A percentile compares a stretch with the other conserved stretches of the same genome.
Evolutionary conservation across 2,329 filamentous ascomycete genomes (phyloP).

Genomic region (Dactylellina drechsleri): DNA sequence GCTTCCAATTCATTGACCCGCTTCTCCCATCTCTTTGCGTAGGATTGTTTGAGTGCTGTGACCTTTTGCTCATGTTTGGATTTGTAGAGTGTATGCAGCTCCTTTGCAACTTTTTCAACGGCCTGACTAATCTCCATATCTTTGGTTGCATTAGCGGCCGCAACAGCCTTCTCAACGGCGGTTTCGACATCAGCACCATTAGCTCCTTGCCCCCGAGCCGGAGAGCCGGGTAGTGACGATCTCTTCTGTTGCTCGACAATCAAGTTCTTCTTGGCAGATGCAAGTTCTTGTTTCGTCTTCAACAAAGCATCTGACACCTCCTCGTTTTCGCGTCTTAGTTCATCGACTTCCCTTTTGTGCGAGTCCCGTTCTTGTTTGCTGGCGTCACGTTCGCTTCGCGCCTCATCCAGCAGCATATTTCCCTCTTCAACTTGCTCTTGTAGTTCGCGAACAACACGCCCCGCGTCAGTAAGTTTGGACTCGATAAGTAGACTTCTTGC

Average conservation of each 20-base stretch:
- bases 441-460: constrained; percentile 67
- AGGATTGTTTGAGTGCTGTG: constrained; percentile 82
- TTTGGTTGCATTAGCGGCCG: constrained; percentile 60
- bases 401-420: constrained; percentile 33
- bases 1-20: constrained; percentile 80
- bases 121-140: constrained; percentile 80
- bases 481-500: constrained; percentile 74
- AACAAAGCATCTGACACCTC: constrained; percentile 43
- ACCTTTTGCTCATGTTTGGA: constrained; percentile 98
- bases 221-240: constrained; percentile 38
- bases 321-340: constrained; percentile 53
- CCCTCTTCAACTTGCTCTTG: constrained; percentile 45
- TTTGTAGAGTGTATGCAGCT: constrained; percentile 93
- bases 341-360: constrained; percentile 54
- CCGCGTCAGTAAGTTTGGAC: constrained; percentile 74
- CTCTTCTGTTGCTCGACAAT: constrained; percentile 48
- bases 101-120: constrained; percentile 90
- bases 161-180: constrained; percentile 63
- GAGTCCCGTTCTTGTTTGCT: constrained; percentile 54
- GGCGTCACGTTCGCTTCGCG: constrained; percentile 34
- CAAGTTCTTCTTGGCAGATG: constrained; percentile 47
- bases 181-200: constrained; percentile 64
- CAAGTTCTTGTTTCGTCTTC: constrained; percentile 49
- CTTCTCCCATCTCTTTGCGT: constrained; percentile 90
- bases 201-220: constrained; percentile 59